A percentile compares a stretch with the other conserved stretches of the same genome.
Conservation (phyloP, 805 yeast genomes). For the Ogataea philodendri region DNA sequence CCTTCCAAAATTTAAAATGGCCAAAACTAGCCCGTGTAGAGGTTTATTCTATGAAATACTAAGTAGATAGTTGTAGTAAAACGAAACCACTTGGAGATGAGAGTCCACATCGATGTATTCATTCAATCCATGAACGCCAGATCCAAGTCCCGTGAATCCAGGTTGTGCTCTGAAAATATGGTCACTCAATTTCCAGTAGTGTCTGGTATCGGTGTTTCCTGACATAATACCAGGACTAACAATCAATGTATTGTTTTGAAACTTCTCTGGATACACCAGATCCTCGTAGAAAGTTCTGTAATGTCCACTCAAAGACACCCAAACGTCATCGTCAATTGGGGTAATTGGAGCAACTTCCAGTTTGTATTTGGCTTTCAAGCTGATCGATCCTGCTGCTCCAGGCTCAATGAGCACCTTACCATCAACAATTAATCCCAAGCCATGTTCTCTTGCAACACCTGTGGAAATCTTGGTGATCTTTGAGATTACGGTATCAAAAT, state of each 20-base stretch:
- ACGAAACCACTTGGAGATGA: conserved; percentile 61
- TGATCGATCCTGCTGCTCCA: conserved; percentile 27
- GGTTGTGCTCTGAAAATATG: conserved; percentile 65
- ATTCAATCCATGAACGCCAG: conserved; percentile 59
- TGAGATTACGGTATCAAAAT: conserved; percentile 41
- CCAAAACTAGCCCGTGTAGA: conserved; percentile 1
- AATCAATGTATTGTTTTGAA: conserved; percentile 24
- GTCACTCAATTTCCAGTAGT: conserved; percentile 60
- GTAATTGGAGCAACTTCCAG: conserved; percentile 48
- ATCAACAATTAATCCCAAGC: conserved; percentile 45
- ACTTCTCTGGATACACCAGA: conserved; percentile 33
- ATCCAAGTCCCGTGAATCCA: conserved; percentile 35
- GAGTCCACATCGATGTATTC: conserved; percentile 53
- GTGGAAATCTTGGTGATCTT: conserved; percentile 37
- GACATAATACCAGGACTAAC: conserved; percentile 61
- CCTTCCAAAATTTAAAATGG: conserved; percentile 11
- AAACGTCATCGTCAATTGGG: conserved; percentile 42
- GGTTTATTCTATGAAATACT: conserved; percentile 6
- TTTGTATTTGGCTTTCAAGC: conserved; percentile 17
- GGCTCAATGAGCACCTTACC: conserved; percentile 31
- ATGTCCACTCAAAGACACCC: conserved; percentile 62
- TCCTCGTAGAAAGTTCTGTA: conserved; percentile 63
- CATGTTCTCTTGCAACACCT: conserved; percentile 45
- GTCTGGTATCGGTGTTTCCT: conserved; percentile 69
- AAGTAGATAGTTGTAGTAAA: conserved; percentile 48